Base-by-base conservation (phyloP, 306 rosid species). In the Ormosia emarginata region DNA sequence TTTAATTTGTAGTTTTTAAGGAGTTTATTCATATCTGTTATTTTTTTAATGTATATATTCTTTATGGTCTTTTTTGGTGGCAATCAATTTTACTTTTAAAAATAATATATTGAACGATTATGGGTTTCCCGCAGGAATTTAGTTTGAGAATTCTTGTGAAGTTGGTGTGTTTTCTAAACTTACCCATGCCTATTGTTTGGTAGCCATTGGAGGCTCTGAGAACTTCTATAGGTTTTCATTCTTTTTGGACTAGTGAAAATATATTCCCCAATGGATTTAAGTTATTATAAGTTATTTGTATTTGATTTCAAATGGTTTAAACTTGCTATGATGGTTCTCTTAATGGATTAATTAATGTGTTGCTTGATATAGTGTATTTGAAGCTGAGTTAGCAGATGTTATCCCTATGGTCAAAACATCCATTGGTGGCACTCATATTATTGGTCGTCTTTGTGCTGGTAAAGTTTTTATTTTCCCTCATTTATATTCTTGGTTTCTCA, bases 381-480 rank as follows among this genome's bases (percentile, higher is more conserved):
- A 96, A 85, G 0, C 92, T n/a, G 99, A 93, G 87, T 86, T 96
- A 83, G 86, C 89, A 4, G 97, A 82, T 81, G 81, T 84, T 47
- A 92, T 96, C 82, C 99, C 99, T 3, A 92, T 96, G 43, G 94
- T 96, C 56, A 96, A 93, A 81, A 85, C 97, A 81, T 92, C 99
- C 72, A 92, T 96, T 17, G 89, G 77, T 1, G 99, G 97, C 74
- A 93, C 95, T 67, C 97, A 97, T 17, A 92, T 92, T 70, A 74
- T 96, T 80, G 98, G 99, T 5, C 98, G 98, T 79, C 96, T 93
- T 70, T 96, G 99, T 88, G 94, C 92, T 41, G 99, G 98, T 94
- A 86, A 69, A 11, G 14, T n/a, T n/a, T n/a, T n/a, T n/a, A n/a
- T 43, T 66, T 55, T 3, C 4, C 56, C 53, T 36, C 17, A 11